Evolutionary conservation across 345 rosid species (phyloP).

Genomic region (Eucalyptus marginata): DNA sequence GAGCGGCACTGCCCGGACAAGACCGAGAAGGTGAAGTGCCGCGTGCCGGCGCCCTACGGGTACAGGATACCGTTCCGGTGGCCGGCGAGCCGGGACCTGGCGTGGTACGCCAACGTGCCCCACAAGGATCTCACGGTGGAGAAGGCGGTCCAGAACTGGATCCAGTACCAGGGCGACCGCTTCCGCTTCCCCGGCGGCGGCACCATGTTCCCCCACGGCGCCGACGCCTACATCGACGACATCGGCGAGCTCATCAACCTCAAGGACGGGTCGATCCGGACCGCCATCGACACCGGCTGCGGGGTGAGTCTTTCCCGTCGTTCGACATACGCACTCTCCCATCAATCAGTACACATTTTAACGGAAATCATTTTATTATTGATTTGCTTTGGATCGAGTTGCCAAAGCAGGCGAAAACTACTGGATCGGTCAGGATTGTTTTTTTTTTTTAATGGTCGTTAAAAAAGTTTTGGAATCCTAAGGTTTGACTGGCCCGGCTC

Average conservation of each 20-base stretch:
- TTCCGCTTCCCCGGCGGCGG: constrained; percentile 48
- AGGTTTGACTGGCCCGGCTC: neutral
- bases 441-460: neutral
- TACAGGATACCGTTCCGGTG: constrained; percentile 21
- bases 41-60: constrained; percentile 4
- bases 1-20: constrained; percentile 22
- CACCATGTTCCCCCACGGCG: constrained; percentile 44
- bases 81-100: constrained; percentile 32
- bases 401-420: neutral
- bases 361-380: neutral
- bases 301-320: neutral
- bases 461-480: neutral
- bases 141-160: constrained; percentile 56
- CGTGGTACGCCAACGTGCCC: constrained; percentile 40
- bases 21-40: constrained; percentile 1
- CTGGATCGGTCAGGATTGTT: neutral
- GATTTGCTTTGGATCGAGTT: neutral
- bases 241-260: constrained; percentile 2
- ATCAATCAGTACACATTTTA: neutral
- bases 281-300: constrained; percentile 8
- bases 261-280: constrained; percentile 2
- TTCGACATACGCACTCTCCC: neutral
- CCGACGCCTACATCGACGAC: constrained; percentile 25
- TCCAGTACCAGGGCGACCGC: constrained; percentile 21
- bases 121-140: constrained; percentile 41